A percentile compares a stretch with the other conserved stretches of the same genome.
Evolutionary conservation across 805 yeast genomes (phyloP).

Genomic region (Schizosaccharomyces lindneri): DNA sequence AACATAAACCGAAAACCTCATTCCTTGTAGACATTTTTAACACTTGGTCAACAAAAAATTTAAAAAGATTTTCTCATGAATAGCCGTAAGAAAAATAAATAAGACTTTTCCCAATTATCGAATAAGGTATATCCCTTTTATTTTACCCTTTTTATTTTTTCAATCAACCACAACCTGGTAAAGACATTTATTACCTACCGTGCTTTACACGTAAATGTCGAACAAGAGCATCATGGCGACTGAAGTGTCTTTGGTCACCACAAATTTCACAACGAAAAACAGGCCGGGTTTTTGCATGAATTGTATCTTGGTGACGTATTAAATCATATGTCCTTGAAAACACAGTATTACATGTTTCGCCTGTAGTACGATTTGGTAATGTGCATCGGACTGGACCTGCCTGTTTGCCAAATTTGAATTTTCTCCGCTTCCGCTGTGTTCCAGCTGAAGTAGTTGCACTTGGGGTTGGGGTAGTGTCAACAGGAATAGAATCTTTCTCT

Average conservation of each 20-base stretch:
- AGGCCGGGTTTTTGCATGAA: conserved; percentile 70
- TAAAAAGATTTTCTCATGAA: no score
- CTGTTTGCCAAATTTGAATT: conserved; percentile 4
- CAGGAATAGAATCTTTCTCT: background rate
- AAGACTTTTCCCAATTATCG: no score
- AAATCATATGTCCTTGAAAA: conserved; percentile 88
- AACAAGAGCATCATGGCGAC: conserved; percentile 81
- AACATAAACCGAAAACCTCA: no score
- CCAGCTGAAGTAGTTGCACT: background rate
- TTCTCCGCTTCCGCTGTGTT: background rate
- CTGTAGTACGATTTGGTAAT: conserved; percentile 34
- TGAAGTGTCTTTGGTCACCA: conserved; percentile 63
- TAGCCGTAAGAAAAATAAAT: no score
- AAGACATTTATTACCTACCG: conserved; percentile 14
- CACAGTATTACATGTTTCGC: conserved; percentile 42
- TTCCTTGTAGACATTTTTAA: no score
- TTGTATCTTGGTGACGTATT: conserved; percentile 86
- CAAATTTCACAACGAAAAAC: conserved; percentile 71
- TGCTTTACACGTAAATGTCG: conserved; percentile 86
- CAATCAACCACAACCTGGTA: no score
- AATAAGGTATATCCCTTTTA: background rate
- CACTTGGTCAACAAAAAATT: no score
- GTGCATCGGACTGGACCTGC: conserved; percentile 24
- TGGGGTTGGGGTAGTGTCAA: background rate
- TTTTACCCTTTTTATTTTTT: no score